A percentile compares a stretch with the other conserved stretches of the same genome.
Evolutionary conservation across 768 basidiomycete genomes (phyloP).

Genomic region (Lyophyllum shimeji): DNA sequence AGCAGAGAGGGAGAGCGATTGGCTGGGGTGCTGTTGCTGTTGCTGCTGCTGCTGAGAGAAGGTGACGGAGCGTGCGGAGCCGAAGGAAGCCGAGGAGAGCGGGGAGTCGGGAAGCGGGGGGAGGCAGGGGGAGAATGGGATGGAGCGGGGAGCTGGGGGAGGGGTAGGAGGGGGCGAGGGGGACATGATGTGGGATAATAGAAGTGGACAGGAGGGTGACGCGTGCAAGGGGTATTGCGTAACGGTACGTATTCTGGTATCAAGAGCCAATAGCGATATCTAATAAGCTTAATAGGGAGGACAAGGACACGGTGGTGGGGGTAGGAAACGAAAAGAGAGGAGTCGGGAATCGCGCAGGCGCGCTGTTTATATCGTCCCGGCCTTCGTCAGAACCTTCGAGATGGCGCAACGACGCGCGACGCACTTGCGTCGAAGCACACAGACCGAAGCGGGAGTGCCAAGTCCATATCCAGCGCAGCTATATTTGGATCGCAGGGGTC

Average conservation of each 20-base stretch:
- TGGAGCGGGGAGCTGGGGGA: conserved; percentile 1
- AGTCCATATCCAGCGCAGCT: not conserved
- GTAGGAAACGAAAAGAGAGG: not conserved
- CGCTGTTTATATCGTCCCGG: conserved; percentile 1
- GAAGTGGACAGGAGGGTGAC: not conserved
- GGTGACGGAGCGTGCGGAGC: not conserved
- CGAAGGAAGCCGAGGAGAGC: not conserved
- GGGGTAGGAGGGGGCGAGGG: not conserved
- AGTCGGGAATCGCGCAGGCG: not conserved
- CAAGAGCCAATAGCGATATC: conserved; percentile 2
- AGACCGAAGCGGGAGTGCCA: not conserved
- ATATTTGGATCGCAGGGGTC: not conserved
- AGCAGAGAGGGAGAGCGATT: not conserved
- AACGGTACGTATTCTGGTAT: conserved; percentile 4
- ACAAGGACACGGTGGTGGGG: not conserved
- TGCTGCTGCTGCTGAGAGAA: not conserved
- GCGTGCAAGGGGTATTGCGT: conserved; percentile 8
- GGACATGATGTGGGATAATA: not conserved
- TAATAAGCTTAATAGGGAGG: conserved; percentile 6
- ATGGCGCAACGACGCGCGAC: not conserved
- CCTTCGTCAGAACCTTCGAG: not conserved
- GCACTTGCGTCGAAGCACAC: not conserved
- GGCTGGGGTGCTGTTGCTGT: not conserved
- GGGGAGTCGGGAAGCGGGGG: conserved; percentile 11
- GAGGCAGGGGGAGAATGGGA: conserved; percentile 5